These are phyloP conservation scores for Cryptococcus sp. DNA, from an alignment of 1,284 basidiomycete genomes.

Conservation along the genomic window DNA sequence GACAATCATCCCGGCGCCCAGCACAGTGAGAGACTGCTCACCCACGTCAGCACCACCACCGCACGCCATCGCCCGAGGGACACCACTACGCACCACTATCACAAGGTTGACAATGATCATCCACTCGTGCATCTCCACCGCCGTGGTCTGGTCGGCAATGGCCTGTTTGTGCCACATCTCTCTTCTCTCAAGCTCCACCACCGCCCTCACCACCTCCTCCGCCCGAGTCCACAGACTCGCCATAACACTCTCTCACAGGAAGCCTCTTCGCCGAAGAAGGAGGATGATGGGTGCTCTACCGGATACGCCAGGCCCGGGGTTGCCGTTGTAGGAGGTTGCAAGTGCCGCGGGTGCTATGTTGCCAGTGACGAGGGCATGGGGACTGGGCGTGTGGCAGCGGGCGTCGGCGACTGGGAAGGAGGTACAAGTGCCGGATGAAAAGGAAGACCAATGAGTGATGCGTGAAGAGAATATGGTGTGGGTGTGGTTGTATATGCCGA, in stretches of 20 bases:
- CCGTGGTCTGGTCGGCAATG: slow-evolving; percentile 11
- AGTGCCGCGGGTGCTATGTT: no score
- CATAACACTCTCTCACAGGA: not conserved
- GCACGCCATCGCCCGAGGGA: not conserved
- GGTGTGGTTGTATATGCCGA: no score
- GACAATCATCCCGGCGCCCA: slow-evolving; percentile 38
- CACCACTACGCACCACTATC: slow-evolving; percentile 31
- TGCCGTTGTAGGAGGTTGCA: no score
- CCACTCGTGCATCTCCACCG: slow-evolving; percentile 31
- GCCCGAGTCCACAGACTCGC: not conserved
- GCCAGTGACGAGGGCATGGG: no score
- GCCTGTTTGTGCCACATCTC: not conserved
- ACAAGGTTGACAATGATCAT: slow-evolving; percentile 40
- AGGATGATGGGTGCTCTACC: no score
- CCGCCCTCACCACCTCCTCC: not conserved
- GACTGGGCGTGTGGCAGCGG: no score
- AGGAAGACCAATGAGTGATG: no score
- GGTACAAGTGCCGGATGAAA: no score
- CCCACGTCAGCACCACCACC: not conserved
- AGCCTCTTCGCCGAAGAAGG: no score
- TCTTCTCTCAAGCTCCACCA: not conserved
- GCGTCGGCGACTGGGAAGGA: no score
- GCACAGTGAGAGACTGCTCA: slow-evolving; percentile 30
- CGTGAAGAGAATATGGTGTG: no score
- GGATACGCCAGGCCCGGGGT: no score